phyloP scores from a whole-genome alignment of 805 yeast species.

The Huiozyma sinensis region DNA sequence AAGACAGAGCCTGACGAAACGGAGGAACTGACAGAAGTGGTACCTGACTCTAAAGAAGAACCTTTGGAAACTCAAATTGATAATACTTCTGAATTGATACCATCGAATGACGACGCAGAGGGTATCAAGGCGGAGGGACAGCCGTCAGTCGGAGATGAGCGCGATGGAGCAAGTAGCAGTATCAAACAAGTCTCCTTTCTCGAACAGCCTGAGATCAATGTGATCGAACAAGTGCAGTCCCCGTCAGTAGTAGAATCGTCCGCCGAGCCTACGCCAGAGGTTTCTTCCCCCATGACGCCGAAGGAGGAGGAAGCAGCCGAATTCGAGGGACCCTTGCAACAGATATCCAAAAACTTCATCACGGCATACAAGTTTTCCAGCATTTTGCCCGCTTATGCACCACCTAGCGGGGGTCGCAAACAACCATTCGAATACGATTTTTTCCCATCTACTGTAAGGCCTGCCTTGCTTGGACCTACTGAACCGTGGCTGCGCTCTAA shows the following conservation, averaged over 20 bases:
- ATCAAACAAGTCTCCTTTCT: constrained; percentile 16
- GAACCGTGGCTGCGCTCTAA: constrained; percentile 1
- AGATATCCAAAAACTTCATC: constrained; percentile 44
- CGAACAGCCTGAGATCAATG: constrained; percentile 8
- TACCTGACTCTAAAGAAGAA: background rate
- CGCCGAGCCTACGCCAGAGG: constrained; percentile 3
- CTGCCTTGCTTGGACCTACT: background rate
- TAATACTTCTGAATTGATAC: background rate
- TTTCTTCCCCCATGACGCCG: constrained; percentile 1
- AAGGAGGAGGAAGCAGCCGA: constrained; percentile 11
- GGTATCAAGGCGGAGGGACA: background rate
- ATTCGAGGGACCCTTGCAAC: constrained; percentile 62
- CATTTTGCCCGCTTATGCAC: background rate
- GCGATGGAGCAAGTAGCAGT: background rate
- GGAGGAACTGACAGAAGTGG: no score
- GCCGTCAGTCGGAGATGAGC: background rate
- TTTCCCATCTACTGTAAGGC: background rate
- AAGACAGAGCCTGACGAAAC: no score
- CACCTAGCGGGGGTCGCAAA: background rate
- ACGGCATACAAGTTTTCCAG: constrained; percentile 14
- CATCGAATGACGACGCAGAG: background rate
- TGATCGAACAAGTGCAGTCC: constrained; percentile 10
- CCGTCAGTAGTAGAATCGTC: constrained; percentile 5
- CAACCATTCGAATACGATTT: constrained; percentile 1
- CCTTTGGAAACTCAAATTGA: background rate